Base-by-base conservation (phyloP, 805 yeast genomes). In the Zygotorulaspora florentina region DNA sequence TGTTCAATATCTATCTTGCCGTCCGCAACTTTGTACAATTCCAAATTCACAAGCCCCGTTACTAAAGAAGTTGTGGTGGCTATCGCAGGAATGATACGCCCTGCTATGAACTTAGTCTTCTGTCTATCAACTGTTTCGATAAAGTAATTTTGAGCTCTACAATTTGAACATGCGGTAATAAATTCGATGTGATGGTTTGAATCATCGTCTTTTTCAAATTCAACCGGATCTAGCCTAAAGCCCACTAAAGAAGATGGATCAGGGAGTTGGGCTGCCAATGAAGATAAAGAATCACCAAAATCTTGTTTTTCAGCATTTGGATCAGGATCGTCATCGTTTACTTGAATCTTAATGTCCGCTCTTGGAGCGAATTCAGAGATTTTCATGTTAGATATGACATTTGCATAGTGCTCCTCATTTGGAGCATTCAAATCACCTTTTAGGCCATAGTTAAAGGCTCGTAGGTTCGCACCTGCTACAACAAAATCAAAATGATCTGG, bases 21-120 rank as follows among this genome's bases (percentile, higher is more conserved):
- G 59, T 84, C 95, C 37, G 81, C 87, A 52, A 93, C 91, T 72
- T 93, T 93, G 73, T 87, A 86, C 47, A 91, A 73, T 69, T 93
- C 99, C 55, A 93, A 71, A 59, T 95, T 87, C 18, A 89, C 95
- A 59, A 93, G 74, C 39, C 99, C 99, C 6, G 99, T 87, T 17
- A 93, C 99, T 56, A 90, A 72, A 8, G 97, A 95, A n/a, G 99
- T 93, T 1, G 99, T 93, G 2, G 99, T 93, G 30, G 99, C 99
- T 72, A 93, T 93, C 16, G 99, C 99, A 12, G 99, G 99, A 55
- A 93, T 93, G 55, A 93, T 93, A 69, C 95, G 83, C 39, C 99
- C 99, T 6, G 99, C 99, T 65, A 93, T 91, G 60, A 91, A 88
- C 72, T 93, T 93, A 31, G 99, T 93, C 72, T 85, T 87, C 42